Percentiles rank a stretch among this genome's conserved stretches.
phyloP scores from a whole-genome alignment of 1,284 basidiomycete genomes.

The Trichosporon inkin region DNA sequence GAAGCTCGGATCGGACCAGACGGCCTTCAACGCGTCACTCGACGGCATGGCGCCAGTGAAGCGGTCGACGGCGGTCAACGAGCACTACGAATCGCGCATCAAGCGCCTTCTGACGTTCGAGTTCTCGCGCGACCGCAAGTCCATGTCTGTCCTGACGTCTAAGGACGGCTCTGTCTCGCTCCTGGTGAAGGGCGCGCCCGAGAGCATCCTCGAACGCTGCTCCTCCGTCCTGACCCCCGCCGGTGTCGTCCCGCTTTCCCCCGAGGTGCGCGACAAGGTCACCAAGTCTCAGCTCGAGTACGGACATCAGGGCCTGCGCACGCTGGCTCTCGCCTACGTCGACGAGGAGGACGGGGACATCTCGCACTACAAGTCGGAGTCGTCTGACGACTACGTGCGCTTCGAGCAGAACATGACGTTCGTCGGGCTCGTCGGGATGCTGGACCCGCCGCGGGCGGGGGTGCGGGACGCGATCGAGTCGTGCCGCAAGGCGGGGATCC shows the following conservation, averaged over 20 bases:
- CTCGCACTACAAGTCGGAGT: slow-evolving; percentile 72
- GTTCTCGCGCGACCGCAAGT: slow-evolving; percentile 96
- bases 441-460: slow-evolving; percentile 95
- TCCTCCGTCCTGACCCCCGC: slow-evolving; percentile 67
- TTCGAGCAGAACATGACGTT: slow-evolving; percentile 91
- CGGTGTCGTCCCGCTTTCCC: slow-evolving; percentile 59
- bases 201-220: slow-evolving; percentile 83
- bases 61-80: slow-evolving; percentile 78
- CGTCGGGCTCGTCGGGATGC: slow-evolving; percentile 93
- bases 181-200: slow-evolving; percentile 93
- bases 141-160: slow-evolving; percentile 88
- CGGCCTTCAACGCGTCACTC: slow-evolving; percentile 56
- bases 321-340: slow-evolving; percentile 83
- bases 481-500: slow-evolving; percentile 88
- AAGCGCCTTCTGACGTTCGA: slow-evolving; percentile 87
- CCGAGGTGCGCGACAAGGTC: slow-evolving; percentile 60
- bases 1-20: slow-evolving; percentile 60
- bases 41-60: slow-evolving; percentile 57
- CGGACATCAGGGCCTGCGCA: slow-evolving; percentile 77
- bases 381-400: slow-evolving; percentile 71
- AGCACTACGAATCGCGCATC: slow-evolving; percentile 69
- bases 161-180: slow-evolving; percentile 61
- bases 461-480: slow-evolving; percentile 81
- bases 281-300: slow-evolving; percentile 65
- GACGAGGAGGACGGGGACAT: slow-evolving; percentile 73